These are phyloP conservation scores for Papilionanthe hybrid DNA, from an alignment of 116 monocot genomes.

Conservation along the genomic window DNA sequence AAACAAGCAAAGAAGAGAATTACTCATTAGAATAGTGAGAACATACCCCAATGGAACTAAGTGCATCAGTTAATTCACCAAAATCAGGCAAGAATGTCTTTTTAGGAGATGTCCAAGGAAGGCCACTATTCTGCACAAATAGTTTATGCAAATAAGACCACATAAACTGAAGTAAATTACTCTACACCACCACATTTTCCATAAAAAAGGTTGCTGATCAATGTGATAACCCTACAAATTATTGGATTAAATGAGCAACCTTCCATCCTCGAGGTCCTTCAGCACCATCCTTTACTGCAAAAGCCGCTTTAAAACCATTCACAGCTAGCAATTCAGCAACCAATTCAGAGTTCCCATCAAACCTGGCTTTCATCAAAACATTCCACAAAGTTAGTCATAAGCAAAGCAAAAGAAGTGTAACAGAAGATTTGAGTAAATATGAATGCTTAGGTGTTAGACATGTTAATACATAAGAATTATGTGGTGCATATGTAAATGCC, in stretches of 20 bases:
- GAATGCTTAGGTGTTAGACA: no score
- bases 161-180: not conserved
- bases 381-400: not conserved
- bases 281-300: constrained; percentile 92
- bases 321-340: constrained; percentile 79
- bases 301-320: constrained; percentile 96
- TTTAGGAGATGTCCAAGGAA: constrained; percentile 75
- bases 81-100: constrained; percentile 59
- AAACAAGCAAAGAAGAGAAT: not conserved
- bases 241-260: constrained; percentile 29
- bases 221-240: constrained; percentile 1
- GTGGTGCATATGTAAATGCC: no score
- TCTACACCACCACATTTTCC: not conserved
- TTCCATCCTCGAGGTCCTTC: constrained; percentile 92
- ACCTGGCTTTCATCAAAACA: constrained; percentile 46
- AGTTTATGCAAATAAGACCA: constrained; percentile 8
- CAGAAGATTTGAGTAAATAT: no score
- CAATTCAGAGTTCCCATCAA: constrained; percentile 88
- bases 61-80: constrained; percentile 45
- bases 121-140: constrained; percentile 67
- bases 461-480: no score
- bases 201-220: not conserved
- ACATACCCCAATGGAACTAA: constrained; percentile 55
- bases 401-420: not conserved
- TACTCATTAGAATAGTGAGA: not conserved